Evolutionary conservation across 495 filamentous ascomycete genomes (phyloP), one percentile per base, ranked within the genome.

Genomic region (Xylaria intraflava): DNA sequence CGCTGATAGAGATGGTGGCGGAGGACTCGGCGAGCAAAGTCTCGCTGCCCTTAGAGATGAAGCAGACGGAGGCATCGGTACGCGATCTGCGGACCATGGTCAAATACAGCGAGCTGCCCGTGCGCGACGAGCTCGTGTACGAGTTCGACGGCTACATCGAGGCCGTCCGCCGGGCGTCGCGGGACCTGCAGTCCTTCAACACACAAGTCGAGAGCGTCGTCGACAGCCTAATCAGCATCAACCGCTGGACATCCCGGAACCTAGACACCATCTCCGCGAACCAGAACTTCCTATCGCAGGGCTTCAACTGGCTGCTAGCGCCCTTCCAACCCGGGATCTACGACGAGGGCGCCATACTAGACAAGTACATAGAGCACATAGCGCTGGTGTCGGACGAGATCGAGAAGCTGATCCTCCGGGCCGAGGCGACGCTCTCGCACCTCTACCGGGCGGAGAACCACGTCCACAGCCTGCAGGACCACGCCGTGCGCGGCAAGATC

Each of bases 51-150:
- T 65, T 83, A 53, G 80, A 84, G 56, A 86, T 89, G 78, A 87
- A 86, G 67, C 72, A 81, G 24, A 80, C 83, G 16, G 86, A 90
- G 60, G 73, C 81, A 17, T 81, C 83, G 4, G 83, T 91, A 22
- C 83, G 88, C 53, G 86, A 89, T 52, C 71, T 90, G 22, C 80
- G 83, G 11, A 84, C 86, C 46, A 65, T 84, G 40, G 83, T 89
- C 36, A 66, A 68, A 29, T 65, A 66, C 58, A 75, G 71, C 65
- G 64, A 68, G 17, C 58, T 78, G 6, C 61, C 66, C 30, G 49
- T 57, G 23, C 78, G 80, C 36, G 78, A 80, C 26, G 83, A 87
- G 61, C 70, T 89, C 6, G 78, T 84, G 3, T 74, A 81, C 16
- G 85, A 87, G 61, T 82, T 89, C 47, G 74, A 80, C 58, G 78